These are phyloP conservation scores for Heracleum sosnowskyi DNA, from an alignment of 129 eudicot species.

Conservation along the genomic window DNA sequence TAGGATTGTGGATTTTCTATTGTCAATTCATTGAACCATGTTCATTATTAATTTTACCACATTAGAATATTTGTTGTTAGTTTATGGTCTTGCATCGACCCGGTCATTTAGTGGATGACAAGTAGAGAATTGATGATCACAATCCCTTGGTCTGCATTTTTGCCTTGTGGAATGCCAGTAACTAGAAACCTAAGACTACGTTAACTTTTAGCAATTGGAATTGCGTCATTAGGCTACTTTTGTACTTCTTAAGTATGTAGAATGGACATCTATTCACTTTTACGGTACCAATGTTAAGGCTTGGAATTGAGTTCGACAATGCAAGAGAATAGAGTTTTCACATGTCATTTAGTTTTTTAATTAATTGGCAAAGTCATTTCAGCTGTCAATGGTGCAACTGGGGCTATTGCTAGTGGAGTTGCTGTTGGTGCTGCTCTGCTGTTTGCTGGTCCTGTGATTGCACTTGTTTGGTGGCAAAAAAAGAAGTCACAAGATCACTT, in stretches of 20 bases:
- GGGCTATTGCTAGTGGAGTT: conserved; percentile 79
- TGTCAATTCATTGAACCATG: no score
- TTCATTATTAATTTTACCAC: no score
- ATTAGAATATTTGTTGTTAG: no score
- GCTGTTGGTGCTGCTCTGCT: conserved; percentile 76
- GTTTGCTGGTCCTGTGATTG: conserved; percentile 73
- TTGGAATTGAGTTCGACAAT: background rate
- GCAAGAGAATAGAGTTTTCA: background rate
- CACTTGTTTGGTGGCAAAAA: conserved; percentile 53
- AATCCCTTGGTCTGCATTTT: background rate
- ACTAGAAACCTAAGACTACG: background rate
- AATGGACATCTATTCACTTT: background rate
- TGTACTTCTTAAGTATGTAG: background rate
- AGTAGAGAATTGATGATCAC: background rate
- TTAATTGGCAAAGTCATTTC: conserved; percentile 1
- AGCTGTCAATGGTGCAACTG: conserved; percentile 41
- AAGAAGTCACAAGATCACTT: conserved; percentile 68
- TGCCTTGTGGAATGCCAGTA: background rate
- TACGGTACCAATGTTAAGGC: background rate
- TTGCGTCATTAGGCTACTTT: background rate
- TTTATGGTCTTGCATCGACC: no score
- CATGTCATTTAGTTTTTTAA: conserved; percentile 1
- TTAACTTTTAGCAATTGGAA: background rate
- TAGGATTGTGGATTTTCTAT: no score
- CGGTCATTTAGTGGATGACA: no score